These are phyloP conservation scores for Collybia nuda DNA, from an alignment of 768 basidiomycete species.

Conservation along the genomic window DNA sequence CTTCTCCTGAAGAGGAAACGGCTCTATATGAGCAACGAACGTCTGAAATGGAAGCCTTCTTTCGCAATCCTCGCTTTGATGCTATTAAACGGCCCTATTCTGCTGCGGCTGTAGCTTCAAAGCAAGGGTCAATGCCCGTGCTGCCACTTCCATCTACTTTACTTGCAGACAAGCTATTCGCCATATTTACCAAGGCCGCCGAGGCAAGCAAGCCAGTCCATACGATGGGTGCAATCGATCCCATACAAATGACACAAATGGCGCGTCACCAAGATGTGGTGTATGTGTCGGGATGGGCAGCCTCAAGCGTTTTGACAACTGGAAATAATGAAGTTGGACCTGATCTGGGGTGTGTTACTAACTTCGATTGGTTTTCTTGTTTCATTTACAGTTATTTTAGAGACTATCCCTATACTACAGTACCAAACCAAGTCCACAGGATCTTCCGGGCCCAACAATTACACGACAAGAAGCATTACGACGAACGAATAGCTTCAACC, in stretches of 20 bases:
- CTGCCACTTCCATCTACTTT: constrained; percentile 73
- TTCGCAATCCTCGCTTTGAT: constrained; percentile 70
- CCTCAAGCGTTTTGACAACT: constrained; percentile 83
- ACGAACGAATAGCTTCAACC: constrained; percentile 72
- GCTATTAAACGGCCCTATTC: constrained; percentile 78
- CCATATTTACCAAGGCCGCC: constrained; percentile 60
- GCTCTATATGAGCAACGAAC: constrained; percentile 60
- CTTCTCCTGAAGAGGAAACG: constrained; percentile 55
- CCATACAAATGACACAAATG: constrained; percentile 95
- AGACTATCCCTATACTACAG: constrained; percentile 95
- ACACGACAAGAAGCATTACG: constrained; percentile 92
- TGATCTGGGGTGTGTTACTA: constrained; percentile 73
- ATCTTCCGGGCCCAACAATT: constrained; percentile 90
- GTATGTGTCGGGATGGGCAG: constrained; percentile 93
- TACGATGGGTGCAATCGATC: constrained; percentile 93
- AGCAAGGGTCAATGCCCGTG: constrained; percentile 86
- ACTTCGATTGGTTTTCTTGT: constrained; percentile 8
- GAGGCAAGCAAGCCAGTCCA: constrained; percentile 71
- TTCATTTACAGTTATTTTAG: constrained; percentile 30
- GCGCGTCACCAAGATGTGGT: constrained; percentile 82
- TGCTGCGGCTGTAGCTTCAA: constrained; percentile 76
- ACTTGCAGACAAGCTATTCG: constrained; percentile 86
- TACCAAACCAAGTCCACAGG: constrained; percentile 93
- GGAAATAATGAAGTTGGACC: constrained; percentile 92
- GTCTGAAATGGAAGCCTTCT: constrained; percentile 70